Percentiles rank a stretch among this genome's conserved stretches.
Evolutionary conservation across 129 eudicot genomes (phyloP).

Genomic region (Solidago caesia): DNA sequence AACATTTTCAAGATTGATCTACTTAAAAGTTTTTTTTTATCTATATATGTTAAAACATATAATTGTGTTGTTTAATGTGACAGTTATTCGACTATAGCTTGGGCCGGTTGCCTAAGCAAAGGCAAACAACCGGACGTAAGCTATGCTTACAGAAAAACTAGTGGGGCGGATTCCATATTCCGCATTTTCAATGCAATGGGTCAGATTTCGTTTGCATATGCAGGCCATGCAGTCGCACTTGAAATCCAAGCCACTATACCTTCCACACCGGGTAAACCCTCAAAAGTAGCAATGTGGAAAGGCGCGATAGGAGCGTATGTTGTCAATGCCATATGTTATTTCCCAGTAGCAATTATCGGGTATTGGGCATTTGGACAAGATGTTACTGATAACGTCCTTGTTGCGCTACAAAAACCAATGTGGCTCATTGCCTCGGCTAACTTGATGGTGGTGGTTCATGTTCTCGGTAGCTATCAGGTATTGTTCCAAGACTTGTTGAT

Average conservation of each 20-base stretch:
- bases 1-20: neutral
- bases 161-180: constrained; percentile 55
- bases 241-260: constrained; percentile 97
- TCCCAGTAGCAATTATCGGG: constrained; percentile 86
- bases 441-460: constrained; percentile 91
- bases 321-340: constrained; percentile 73
- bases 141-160: constrained; percentile 67
- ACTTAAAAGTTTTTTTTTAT: no score
- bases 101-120: constrained; percentile 73
- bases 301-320: constrained; percentile 83
- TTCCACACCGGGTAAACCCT: constrained; percentile 83
- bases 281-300: constrained; percentile 81
- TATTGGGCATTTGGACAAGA: constrained; percentile 95
- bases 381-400: constrained; percentile 81
- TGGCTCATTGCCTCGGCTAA: constrained; percentile 97
- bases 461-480: constrained; percentile 94
- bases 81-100: constrained; percentile 95
- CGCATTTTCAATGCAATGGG: constrained; percentile 85
- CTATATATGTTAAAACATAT: neutral
- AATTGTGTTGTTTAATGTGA: constrained; percentile 14
- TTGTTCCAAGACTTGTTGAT: neutral
- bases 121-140: constrained; percentile 68
- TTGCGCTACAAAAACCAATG: constrained; percentile 63
- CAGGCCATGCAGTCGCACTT: constrained; percentile 86
- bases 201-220: constrained; percentile 80